Base-by-base conservation (phyloP, 345 rosid species). In the Eutrema heterophyllum region DNA sequence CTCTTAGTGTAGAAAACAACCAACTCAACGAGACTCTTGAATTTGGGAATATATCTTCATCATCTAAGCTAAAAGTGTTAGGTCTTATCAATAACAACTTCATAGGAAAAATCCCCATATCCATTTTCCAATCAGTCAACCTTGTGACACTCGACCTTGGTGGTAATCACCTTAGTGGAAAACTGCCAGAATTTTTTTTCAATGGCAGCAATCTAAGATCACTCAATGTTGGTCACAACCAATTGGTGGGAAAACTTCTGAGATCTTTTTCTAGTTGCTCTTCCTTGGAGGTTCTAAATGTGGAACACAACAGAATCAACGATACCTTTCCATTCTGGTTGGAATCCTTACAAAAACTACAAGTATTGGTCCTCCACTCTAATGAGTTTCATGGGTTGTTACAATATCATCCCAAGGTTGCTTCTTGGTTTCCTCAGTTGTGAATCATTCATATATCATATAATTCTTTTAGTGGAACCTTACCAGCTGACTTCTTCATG, bases 61-160 rank as follows among this genome's bases (percentile, higher is more conserved):
- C 38, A 53, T 32, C 77, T n/a, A 46, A 51, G 6, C 30, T 72
- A 49, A 0, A 0, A n/a, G 1, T 2, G 2, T 29, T 72, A 39
- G 1, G 0, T 24, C 16, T 72, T 29, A 3, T n/a, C 13, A 1
- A 62, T 29, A 84, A 80, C 56, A 67, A 52, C 16, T 79, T 84
- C 0, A 38, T 1, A 50, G 83, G 79, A 1, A 61, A 27, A 5
- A 67, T 77, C 7, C 81, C 75, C 0, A 14, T 1, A 3, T 79
- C 78, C 7, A 51, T 71, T 18, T 40, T 46, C 43, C 52, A 71
- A 50, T 40, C 40, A 8, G 24, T 9, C 14, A 72, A n/a, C 11
- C 76, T 72, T 11, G 5, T 8, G 2, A 0, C 0, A 5, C 64
- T 52, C 33, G 7, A 52, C 15, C 57, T 52, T 27, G 57, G 57